phyloP scores from a whole-genome alignment of 2,329 filamentous ascomycete species.

The Talaromyces sp. region DNA sequence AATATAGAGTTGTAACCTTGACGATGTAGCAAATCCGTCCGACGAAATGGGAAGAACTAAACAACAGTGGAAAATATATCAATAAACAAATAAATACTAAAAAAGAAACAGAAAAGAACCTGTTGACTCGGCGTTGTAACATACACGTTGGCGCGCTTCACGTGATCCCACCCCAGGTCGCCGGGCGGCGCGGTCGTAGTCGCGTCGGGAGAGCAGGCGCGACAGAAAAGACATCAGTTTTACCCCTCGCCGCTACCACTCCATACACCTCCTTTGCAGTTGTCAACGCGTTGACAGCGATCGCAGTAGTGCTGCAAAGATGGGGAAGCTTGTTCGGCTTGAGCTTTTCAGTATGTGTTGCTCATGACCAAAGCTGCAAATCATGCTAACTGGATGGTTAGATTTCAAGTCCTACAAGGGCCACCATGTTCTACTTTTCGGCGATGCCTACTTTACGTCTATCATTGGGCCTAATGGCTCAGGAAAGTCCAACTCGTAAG shows the following conservation, averaged over 20 bases:
- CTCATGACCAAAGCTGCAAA: not conserved
- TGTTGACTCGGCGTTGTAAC: not conserved
- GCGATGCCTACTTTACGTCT: conserved; percentile 97
- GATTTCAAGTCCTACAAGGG: conserved; percentile 99
- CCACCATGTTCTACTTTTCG: conserved; percentile 88
- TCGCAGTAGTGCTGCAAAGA: conserved; percentile 45
- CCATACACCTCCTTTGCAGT: not conserved
- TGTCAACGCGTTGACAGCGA: conserved; percentile 5
- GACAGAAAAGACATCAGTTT: conserved; percentile 1
- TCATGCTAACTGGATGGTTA: conserved; percentile 28
- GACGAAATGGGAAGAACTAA: not conserved
- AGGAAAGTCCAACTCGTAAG: conserved; percentile 94
- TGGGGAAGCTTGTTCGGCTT: conserved; percentile 94
- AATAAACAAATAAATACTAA: not conserved
- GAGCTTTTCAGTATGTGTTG: conserved; percentile 73
- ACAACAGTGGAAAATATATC: not conserved
- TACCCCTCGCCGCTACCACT: conserved; percentile 8
- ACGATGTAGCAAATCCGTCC: not conserved
- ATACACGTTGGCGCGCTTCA: not conserved
- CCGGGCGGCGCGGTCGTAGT: not conserved
- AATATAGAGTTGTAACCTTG: not conserved
- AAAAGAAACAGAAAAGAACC: not conserved
- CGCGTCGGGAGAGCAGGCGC: not conserved
- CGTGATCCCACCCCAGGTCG: not conserved
- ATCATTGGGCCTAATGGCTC: conserved; percentile 99